phyloP scores from a whole-genome alignment of 78 protist genomes.

The Goniomonas avonlea region DNA sequence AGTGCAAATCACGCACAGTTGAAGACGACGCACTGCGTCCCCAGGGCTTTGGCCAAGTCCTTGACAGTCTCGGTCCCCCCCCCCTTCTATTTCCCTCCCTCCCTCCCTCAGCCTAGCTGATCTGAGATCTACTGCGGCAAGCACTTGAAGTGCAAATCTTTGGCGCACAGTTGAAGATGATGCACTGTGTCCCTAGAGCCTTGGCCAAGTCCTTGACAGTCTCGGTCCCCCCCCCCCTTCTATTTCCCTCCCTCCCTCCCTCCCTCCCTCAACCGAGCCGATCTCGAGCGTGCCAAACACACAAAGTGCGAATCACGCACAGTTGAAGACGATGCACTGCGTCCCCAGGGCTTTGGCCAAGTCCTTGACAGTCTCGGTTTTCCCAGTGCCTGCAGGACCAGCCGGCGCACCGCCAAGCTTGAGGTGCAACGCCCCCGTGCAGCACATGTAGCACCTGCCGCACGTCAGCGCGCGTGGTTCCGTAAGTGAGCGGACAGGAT shows the following conservation, averaged over 20 bases:
- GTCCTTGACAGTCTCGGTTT: slow-evolving; percentile 75
- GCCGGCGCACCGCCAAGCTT: slow-evolving; percentile 70
- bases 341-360: slow-evolving; percentile 68
- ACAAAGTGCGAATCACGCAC: too few relatives aligned
- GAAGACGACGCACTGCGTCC: slow-evolving; percentile 63
- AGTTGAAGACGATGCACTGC: slow-evolving; percentile 69
- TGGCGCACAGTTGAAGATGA: slow-evolving; percentile 80
- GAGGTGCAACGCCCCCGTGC: slow-evolving; percentile 64
- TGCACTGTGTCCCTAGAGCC: slow-evolving; percentile 63
- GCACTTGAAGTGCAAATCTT: too few relatives aligned
- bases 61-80: slow-evolving; percentile 90
- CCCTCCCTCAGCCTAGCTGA: too few relatives aligned
- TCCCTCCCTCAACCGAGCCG: too few relatives aligned
- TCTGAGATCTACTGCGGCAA: too few relatives aligned
- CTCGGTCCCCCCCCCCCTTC: too few relatives aligned
- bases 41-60: slow-evolving; percentile 85
- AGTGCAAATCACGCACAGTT: too few relatives aligned
- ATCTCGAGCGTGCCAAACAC: too few relatives aligned
- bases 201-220: slow-evolving; percentile 88
- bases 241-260: too few relatives aligned
- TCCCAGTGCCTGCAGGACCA: slow-evolving; percentile 80
- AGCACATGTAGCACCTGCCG: slow-evolving; percentile 28
- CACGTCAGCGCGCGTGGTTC: too few relatives aligned
- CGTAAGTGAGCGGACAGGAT: too few relatives aligned
- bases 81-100: too few relatives aligned